Evolutionary conservation across 2,329 filamentous ascomycete genomes (phyloP).

Genomic region (Calonectria hongkongensis): DNA sequence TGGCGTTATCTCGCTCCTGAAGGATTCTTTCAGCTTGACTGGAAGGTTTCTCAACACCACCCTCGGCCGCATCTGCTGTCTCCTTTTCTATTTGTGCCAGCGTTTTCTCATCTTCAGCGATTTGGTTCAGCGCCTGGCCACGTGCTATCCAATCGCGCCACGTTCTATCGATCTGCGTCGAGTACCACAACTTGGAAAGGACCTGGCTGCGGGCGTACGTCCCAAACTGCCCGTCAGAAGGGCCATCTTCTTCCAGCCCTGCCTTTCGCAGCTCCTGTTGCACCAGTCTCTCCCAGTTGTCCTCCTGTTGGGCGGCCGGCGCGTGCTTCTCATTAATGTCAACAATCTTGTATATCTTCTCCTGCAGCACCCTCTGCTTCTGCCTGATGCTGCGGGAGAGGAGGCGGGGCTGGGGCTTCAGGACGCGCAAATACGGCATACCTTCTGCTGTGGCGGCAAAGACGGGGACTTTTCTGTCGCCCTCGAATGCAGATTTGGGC

Average conservation of each 20-base stretch:
- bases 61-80: not conserved
- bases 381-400: conserved; percentile 75
- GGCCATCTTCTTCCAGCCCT: conserved; percentile 27
- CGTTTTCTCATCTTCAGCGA: conserved; percentile 63
- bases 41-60: not conserved
- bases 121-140: conserved; percentile 62
- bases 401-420: conserved; percentile 77
- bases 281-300: conserved; percentile 69
- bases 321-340: conserved; percentile 63
- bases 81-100: conserved; percentile 52
- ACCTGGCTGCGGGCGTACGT: conserved; percentile 58
- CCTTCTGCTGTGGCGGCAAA: conserved; percentile 71
- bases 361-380: conserved; percentile 67
- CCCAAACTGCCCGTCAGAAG: conserved; percentile 35
- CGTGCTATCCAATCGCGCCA: conserved; percentile 64
- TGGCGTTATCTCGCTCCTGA: not conserved
- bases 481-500: conserved; percentile 66
- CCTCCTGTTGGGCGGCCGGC: conserved; percentile 62
- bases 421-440: conserved; percentile 79
- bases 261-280: conserved; percentile 50
- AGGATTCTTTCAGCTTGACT: not conserved
- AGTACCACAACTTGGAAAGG: conserved; percentile 58
- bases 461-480: conserved; percentile 70
- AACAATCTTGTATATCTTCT: conserved; percentile 61
- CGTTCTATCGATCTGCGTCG: conserved; percentile 56